Percentiles rank a stretch among this genome's conserved stretches.
Conservation (phyloP, 1,284 basidiomycete species). For the Fistulinella cinereoalba region DNA sequence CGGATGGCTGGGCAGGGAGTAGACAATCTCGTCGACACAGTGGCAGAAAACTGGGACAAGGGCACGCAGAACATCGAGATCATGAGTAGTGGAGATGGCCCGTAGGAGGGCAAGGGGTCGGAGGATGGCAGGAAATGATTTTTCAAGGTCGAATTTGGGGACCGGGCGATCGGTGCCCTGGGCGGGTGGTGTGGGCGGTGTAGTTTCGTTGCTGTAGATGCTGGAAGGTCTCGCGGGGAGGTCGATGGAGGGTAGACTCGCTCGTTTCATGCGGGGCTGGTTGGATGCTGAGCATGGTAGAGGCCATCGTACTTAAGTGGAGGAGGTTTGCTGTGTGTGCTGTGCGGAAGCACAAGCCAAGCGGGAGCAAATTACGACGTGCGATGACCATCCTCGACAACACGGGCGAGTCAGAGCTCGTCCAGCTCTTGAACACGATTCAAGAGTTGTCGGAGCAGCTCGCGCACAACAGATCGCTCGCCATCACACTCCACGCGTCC, state of each 20-base stretch:
- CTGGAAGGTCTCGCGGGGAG: neutral
- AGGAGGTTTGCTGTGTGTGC: too few relatives aligned
- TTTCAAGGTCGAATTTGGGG: constrained; percentile 29
- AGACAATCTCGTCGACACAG: constrained; percentile 28
- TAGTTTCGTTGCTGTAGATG: constrained; percentile 15
- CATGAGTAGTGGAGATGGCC: constrained; percentile 20
- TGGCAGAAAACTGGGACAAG: constrained; percentile 22
- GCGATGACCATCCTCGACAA: constrained; percentile 43
- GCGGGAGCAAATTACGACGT: constrained; percentile 2
- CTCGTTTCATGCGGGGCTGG: too few relatives aligned
- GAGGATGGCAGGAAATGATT: constrained; percentile 33
- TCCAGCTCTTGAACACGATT: constrained; percentile 71
- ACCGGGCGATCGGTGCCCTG: neutral
- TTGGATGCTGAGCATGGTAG: too few relatives aligned
- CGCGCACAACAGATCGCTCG: constrained; percentile 67
- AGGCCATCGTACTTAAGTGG: too few relatives aligned
- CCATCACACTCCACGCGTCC: constrained; percentile 57
- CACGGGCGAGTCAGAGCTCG: constrained; percentile 47
- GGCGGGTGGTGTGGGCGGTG: constrained; percentile 6
- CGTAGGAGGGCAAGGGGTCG: constrained; percentile 24
- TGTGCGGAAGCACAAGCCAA: constrained; percentile 1
- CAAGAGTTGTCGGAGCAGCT: constrained; percentile 83
- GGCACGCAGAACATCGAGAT: constrained; percentile 29
- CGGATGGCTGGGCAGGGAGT: constrained; percentile 27
- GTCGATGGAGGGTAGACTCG: neutral